These are phyloP conservation scores for Penicillium longicatenatum DNA, from an alignment of 495 filamentous ascomycete species.

Conservation along the genomic window DNA sequence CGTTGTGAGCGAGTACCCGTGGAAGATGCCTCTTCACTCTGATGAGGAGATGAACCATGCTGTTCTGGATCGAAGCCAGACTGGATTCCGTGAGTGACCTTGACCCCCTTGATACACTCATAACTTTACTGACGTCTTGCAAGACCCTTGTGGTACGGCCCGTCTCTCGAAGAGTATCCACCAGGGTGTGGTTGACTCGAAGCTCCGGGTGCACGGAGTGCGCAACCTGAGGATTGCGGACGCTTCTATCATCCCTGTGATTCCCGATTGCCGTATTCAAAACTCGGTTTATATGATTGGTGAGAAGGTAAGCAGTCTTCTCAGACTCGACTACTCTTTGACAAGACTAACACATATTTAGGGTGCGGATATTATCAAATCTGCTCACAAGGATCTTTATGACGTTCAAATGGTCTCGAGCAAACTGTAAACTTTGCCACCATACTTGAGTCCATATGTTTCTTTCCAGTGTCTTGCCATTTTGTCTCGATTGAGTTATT, in stretches of 20 bases:
- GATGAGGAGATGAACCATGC: constrained; percentile 58
- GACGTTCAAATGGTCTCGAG: constrained; percentile 3
- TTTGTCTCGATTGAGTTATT: background rate
- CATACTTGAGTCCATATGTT: background rate
- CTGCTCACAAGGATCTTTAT: constrained; percentile 33
- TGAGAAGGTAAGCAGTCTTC: constrained; percentile 46
- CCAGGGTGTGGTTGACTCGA: constrained; percentile 55
- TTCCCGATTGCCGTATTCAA: constrained; percentile 44
- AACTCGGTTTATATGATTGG: constrained; percentile 60
- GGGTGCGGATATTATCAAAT: constrained; percentile 39
- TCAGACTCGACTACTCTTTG: background rate
- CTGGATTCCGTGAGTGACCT: constrained; percentile 51
- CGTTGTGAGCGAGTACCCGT: constrained; percentile 55
- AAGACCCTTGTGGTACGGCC: constrained; percentile 54
- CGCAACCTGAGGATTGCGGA: constrained; percentile 52
- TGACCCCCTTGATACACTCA: background rate
- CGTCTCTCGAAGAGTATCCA: constrained; percentile 53
- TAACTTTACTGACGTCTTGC: background rate
- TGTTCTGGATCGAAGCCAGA: constrained; percentile 60
- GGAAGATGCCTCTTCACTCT: constrained; percentile 56
- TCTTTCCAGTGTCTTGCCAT: background rate
- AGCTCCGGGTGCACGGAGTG: constrained; percentile 58
- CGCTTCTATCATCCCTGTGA: constrained; percentile 38
- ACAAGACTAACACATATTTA: constrained; percentile 9
- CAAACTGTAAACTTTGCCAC: background rate